These are phyloP conservation scores for Xylariales sp. DNA, from an alignment of 2,329 filamentous ascomycete genomes.

Conservation along the genomic window DNA sequence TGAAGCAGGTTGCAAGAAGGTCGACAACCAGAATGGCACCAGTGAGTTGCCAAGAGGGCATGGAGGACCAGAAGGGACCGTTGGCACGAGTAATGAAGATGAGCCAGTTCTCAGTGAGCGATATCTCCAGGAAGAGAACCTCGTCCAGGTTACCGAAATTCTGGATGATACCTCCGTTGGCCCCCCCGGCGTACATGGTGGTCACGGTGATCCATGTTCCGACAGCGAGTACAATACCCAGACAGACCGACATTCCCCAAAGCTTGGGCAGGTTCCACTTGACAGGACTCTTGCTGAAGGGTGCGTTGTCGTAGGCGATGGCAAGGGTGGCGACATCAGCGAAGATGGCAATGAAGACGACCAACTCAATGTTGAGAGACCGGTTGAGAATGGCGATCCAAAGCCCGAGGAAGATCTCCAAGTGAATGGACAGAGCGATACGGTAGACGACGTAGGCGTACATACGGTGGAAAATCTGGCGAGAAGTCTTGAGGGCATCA, in stretches of 20 bases:
- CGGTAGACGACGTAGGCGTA: conserved; percentile 94
- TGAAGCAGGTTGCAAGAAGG: conserved; percentile 79
- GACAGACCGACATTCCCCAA: conserved; percentile 85
- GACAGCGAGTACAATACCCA: conserved; percentile 74
- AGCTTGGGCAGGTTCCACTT: conserved; percentile 95
- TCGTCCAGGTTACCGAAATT: conserved; percentile 79
- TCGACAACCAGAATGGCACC: conserved; percentile 79
- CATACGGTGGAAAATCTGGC: conserved; percentile 96
- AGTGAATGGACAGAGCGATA: conserved; percentile 85
- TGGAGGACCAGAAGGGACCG: conserved; percentile 85
- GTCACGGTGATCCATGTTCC: conserved; percentile 88
- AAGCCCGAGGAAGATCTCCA: conserved; percentile 86
- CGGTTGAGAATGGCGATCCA: conserved; percentile 88
- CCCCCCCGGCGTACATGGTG: conserved; percentile 57
- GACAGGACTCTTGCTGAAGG: conserved; percentile 78
- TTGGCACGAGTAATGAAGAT: conserved; percentile 95
- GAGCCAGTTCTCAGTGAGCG: conserved; percentile 89
- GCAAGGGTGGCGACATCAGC: conserved; percentile 88
- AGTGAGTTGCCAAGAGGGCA: conserved; percentile 79
- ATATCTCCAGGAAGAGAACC: conserved; percentile 85
- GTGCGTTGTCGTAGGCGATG: conserved; percentile 90
- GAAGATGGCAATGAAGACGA: conserved; percentile 94
- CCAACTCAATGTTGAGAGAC: conserved; percentile 77
- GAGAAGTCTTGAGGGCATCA: conserved; percentile 85
- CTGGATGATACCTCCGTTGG: conserved; percentile 79